Conservation (phyloP, 176 grass and related monocot genomes). For the Bonia amplexicaulis region DNA sequence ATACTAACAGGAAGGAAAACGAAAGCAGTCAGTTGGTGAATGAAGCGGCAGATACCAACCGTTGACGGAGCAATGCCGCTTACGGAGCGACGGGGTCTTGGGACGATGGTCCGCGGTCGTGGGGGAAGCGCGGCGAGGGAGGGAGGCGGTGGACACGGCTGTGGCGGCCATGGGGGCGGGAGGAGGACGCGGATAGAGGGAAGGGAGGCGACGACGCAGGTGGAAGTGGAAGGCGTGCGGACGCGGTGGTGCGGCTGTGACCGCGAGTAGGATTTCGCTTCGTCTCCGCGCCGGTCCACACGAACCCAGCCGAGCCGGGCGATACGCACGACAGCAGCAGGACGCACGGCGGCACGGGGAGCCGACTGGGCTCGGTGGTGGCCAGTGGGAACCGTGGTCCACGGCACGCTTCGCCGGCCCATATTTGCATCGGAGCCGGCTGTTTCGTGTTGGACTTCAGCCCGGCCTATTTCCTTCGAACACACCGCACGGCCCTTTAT, state of each 20-base stretch:
- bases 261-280: slow-evolving; percentile 19
- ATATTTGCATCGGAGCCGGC: not conserved
- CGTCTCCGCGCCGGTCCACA: slow-evolving; percentile 26
- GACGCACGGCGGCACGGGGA: too few species aligned
- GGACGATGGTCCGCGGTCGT: not conserved
- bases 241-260: not conserved
- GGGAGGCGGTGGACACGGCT: slow-evolving; percentile 28
- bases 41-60: not conserved
- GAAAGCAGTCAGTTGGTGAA: not conserved
- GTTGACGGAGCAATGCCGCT: slow-evolving; percentile 17
- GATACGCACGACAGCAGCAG: too few species aligned
- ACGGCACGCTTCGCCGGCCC: not conserved
- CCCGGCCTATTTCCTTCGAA: not conserved
- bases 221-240: not conserved
- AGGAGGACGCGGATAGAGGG: not conserved
- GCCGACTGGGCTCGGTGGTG: too few species aligned
- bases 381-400: too few species aligned
- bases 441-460: not conserved
- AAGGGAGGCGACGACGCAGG: not conserved
- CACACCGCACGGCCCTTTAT: too few species aligned
- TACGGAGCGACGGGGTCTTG: not conserved
- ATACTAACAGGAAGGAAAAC: not conserved
- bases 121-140: not conserved
- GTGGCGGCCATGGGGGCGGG: slow-evolving; percentile 11
- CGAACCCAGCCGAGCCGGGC: not conserved